Percentiles rank a stretch among this genome's conserved stretches.
These are phyloP conservation scores for Filobasidium floriforme DNA, from an alignment of 768 basidiomycete genomes.

Conservation along the genomic window DNA sequence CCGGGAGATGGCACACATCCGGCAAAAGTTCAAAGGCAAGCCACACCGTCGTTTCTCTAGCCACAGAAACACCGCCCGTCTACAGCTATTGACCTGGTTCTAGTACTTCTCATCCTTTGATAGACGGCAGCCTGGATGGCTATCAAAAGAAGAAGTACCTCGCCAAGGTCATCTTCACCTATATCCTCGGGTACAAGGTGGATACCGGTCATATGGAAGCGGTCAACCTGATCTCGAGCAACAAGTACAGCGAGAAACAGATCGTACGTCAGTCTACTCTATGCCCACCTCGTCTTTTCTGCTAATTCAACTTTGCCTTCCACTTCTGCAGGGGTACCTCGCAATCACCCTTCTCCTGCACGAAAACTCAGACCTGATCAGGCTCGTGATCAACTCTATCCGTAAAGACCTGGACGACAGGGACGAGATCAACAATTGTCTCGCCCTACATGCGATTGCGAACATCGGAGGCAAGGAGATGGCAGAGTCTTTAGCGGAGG, in stretches of 20 bases:
- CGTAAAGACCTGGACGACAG: slow-evolving; percentile 92
- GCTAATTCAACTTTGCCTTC: no score
- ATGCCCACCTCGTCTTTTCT: no score
- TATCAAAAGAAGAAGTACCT: slow-evolving; percentile 63
- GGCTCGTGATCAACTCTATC: slow-evolving; percentile 95
- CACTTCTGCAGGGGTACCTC: slow-evolving; percentile 85
- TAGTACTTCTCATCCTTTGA: neutral
- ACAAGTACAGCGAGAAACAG: slow-evolving; percentile 97
- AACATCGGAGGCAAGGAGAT: slow-evolving; percentile 97
- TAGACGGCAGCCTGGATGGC: slow-evolving; percentile 49
- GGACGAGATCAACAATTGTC: slow-evolving; percentile 88
- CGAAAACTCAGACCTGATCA: slow-evolving; percentile 93
- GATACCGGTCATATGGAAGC: slow-evolving; percentile 99
- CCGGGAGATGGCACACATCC: slow-evolving; percentile 99
- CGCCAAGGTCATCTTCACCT: slow-evolving; percentile 97
- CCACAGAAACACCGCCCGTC: no score
- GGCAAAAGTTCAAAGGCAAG: slow-evolving; percentile 94
- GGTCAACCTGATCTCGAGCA: slow-evolving; percentile 89
- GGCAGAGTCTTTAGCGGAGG: slow-evolving; percentile 88
- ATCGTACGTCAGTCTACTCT: slow-evolving; percentile 58
- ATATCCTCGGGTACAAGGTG: slow-evolving; percentile 97
- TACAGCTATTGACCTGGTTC: neutral
- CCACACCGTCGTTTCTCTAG: slow-evolving; percentile 11
- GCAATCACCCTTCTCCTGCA: slow-evolving; percentile 96
- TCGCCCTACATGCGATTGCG: slow-evolving; percentile 94